Conservation (phyloP, 2,329 filamentous ascomycete genomes). For the Talaromyces verruculosus region DNA sequence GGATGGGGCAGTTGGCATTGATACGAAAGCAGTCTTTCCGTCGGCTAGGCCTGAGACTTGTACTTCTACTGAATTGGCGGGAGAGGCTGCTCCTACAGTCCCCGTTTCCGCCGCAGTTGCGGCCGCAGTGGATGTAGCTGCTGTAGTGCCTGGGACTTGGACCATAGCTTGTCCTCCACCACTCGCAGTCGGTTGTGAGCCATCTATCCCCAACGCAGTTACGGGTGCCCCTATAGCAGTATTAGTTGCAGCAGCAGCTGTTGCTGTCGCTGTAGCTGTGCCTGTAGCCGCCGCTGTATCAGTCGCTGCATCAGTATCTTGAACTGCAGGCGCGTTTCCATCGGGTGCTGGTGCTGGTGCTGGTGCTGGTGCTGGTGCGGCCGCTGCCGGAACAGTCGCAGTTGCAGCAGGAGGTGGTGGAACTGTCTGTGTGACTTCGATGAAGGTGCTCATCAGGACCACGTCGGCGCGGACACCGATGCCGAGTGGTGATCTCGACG, state of each 20-base stretch:
- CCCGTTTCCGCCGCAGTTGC: background rate
- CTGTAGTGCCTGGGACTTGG: background rate
- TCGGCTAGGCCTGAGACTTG: background rate
- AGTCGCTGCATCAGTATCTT: background rate
- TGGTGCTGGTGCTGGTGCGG: background rate
- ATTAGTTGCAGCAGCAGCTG: background rate
- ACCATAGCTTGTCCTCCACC: background rate
- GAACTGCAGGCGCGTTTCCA: background rate
- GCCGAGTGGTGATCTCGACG: background rate
- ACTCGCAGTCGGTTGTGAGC: background rate
- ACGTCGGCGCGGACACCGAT: constrained; percentile 7
- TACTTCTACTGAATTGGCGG: background rate
- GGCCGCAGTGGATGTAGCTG: background rate
- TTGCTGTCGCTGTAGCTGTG: background rate
- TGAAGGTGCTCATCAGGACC: constrained; percentile 10
- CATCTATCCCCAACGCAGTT: background rate
- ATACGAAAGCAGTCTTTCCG: background rate
- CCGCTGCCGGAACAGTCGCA: too few relatives aligned
- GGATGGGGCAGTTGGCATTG: background rate
- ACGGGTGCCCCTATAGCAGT: background rate
- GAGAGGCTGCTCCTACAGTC: background rate
- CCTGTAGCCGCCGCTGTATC: background rate
- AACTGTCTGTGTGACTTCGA: constrained; percentile 18
- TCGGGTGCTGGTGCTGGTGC: background rate
- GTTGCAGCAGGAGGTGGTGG: constrained; percentile 1